Conservation (phyloP, 2,329 filamentous ascomycete species). For the Aspergillus calidoustus region DNA sequence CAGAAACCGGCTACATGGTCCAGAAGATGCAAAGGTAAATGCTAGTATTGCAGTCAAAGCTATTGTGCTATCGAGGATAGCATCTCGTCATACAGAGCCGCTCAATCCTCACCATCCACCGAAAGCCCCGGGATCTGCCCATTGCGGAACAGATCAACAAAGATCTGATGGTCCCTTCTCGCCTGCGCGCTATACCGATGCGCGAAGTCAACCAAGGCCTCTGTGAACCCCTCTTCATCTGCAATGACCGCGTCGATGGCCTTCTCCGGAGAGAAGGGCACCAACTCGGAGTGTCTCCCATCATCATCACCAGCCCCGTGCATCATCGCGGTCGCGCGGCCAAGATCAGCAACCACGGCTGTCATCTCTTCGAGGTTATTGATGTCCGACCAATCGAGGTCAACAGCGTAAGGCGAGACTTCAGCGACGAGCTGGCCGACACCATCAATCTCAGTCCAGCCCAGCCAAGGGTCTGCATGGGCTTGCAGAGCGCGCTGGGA, state of each 20-base stretch:
- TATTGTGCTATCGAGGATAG: too few relatives aligned
- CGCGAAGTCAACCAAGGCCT: constrained; percentile 21
- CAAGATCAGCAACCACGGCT: constrained; percentile 21
- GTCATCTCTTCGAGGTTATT: constrained; percentile 22
- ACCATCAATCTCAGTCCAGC: constrained; percentile 27
- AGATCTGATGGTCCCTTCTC: constrained; percentile 22
- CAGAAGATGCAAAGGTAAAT: too few relatives aligned
- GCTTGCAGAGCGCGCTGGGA: constrained; percentile 27
- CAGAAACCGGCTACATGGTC: too few relatives aligned
- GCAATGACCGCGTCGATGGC: constrained; percentile 20
- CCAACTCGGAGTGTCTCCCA: constrained; percentile 21
- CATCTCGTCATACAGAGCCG: too few relatives aligned
- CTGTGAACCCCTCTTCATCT: constrained; percentile 15
- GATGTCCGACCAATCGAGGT: constrained; percentile 28
- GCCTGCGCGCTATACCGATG: constrained; percentile 21
- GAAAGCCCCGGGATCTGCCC: constrained; percentile 19
- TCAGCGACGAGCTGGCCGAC: constrained; percentile 27
- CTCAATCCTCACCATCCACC: constrained; percentile 1
- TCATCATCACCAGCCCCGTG: constrained; percentile 24
- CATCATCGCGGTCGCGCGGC: constrained; percentile 26
- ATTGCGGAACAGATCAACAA: constrained; percentile 25
- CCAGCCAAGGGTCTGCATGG: constrained; percentile 25
- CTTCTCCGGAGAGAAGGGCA: constrained; percentile 25
- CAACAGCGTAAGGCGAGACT: constrained; percentile 27
- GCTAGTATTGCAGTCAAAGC: too few relatives aligned